phyloP scores from a whole-genome alignment of 2,329 filamentous ascomycete genomes.

The Cladophialophora immunda region DNA sequence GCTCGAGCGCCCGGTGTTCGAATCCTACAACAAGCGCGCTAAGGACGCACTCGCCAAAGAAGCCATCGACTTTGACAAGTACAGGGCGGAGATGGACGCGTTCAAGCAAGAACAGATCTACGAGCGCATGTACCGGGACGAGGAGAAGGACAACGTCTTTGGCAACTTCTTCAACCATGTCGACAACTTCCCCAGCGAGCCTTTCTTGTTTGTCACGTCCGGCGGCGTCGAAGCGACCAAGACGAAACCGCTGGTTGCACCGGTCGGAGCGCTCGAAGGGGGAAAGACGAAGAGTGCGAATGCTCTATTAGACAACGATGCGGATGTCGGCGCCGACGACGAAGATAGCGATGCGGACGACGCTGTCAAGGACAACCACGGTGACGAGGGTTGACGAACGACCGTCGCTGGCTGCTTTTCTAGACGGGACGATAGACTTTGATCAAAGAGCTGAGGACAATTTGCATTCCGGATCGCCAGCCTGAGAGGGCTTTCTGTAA shows the following conservation, averaged over 20 bases:
- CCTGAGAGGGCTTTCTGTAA: too few relatives aligned
- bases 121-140: conserved; percentile 85
- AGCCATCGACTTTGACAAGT: conserved; percentile 79
- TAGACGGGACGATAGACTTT: not conserved
- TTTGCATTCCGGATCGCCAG: too few relatives aligned
- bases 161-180: conserved; percentile 81
- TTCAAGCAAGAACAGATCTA: conserved; percentile 97
- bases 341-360: conserved; percentile 38
- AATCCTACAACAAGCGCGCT: conserved; percentile 82
- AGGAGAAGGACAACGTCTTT: conserved; percentile 87
- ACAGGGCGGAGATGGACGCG: conserved; percentile 78
- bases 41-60: conserved; percentile 69
- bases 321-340: conserved; percentile 32
- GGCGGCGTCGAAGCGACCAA: conserved; percentile 71
- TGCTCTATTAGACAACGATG: conserved; percentile 18
- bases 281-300: conserved; percentile 8
- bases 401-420: not conserved
- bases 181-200: conserved; percentile 75
- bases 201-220: conserved; percentile 78
- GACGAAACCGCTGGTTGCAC: conserved; percentile 44
- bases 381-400: conserved; percentile 38
- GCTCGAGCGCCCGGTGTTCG: conserved; percentile 90
- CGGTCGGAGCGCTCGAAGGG: conserved; percentile 19
- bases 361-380: conserved; percentile 36
- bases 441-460: not conserved